These are phyloP conservation scores for Urostyla sp. DNA, from an alignment of 73 alveolate species.

Conservation along the genomic window DNA sequence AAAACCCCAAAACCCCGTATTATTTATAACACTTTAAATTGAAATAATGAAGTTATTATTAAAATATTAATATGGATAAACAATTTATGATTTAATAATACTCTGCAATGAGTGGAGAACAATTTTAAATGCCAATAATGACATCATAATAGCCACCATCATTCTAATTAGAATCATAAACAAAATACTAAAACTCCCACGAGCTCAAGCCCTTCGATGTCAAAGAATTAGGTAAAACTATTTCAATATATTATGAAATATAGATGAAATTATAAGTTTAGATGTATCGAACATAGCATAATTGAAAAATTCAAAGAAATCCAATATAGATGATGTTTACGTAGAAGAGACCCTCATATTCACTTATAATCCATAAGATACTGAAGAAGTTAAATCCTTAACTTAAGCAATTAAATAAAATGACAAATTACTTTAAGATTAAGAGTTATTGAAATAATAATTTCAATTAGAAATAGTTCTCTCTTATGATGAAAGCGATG, in stretches of 20 bases:
- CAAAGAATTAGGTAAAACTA: constrained; percentile 17
- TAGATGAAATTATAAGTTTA: constrained; percentile 42
- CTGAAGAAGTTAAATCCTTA: not conserved
- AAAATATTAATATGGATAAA: too few species aligned
- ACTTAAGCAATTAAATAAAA: not conserved
- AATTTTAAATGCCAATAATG: too few species aligned
- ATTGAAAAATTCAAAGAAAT: not conserved
- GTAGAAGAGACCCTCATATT: constrained; percentile 50
- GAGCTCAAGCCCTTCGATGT: constrained; percentile 14
- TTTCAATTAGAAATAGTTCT: constrained; percentile 34
- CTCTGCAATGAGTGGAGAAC: too few species aligned
- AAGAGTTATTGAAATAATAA: not conserved
- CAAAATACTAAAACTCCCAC: not conserved
- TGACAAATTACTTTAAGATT: not conserved
- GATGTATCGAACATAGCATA: constrained; percentile 34
- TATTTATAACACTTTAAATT: too few species aligned
- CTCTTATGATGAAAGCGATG: constrained; percentile 17
- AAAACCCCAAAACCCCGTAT: too few species aligned
- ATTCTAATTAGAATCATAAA: too few species aligned
- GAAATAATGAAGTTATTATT: too few species aligned
- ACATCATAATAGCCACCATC: too few species aligned
- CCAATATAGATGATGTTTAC: constrained; percentile 38
- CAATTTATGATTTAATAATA: too few species aligned
- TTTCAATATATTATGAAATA: not conserved
- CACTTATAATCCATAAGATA: constrained; percentile 4